Conservation (phyloP, 441 rosid species). For the Sinapis alba region DNA sequence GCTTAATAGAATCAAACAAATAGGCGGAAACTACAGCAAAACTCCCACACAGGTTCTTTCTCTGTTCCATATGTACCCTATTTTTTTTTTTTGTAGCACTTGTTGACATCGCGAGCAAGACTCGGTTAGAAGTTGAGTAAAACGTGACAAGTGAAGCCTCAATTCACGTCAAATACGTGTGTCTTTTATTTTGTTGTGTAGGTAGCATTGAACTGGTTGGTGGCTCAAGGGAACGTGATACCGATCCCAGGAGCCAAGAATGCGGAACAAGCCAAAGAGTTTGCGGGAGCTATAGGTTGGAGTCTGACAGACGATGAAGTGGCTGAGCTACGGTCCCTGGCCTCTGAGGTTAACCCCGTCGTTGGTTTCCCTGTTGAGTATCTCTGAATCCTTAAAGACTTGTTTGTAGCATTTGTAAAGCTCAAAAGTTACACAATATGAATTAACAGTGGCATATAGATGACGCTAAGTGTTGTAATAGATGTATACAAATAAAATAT, state of each 20-base stretch:
- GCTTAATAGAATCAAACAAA: constrained; percentile 63
- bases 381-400: constrained; percentile 43
- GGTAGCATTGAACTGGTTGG: constrained; percentile 96
- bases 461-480: constrained; percentile 15
- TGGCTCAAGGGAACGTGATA: constrained; percentile 83
- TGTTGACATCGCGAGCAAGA: neutral
- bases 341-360: constrained; percentile 59
- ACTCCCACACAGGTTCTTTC: constrained; percentile 79
- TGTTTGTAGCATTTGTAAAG: constrained; percentile 28
- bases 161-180: neutral
- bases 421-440: constrained; percentile 6
- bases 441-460: constrained; percentile 22
- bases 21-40: constrained; percentile 68
- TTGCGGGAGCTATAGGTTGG: constrained; percentile 90
- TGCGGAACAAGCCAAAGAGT: constrained; percentile 79
- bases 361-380: constrained; percentile 82
- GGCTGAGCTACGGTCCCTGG: constrained; percentile 75
- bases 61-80: constrained; percentile 9
- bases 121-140: constrained; percentile 4
- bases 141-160: constrained; percentile 7
- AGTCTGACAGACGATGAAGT: constrained; percentile 64
- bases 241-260: constrained; percentile 98
- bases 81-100: neutral
- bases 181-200: constrained; percentile 29
- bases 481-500: neutral